Evolutionary conservation across 2,329 filamentous ascomycete genomes (phyloP).

Genomic region (Geoglossum cookeanum): DNA sequence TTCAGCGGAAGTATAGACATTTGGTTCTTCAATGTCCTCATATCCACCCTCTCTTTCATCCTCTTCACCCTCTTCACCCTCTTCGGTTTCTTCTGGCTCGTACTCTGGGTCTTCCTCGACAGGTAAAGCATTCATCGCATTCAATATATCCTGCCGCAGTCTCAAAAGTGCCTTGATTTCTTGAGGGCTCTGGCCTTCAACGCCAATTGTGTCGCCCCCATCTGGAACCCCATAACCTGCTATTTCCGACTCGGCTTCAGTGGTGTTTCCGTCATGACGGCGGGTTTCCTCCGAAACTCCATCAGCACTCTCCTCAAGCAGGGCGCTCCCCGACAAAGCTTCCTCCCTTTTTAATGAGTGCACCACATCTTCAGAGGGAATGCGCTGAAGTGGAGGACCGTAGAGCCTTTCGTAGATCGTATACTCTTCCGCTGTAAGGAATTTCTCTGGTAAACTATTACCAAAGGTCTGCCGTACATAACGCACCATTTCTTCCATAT

Average conservation of each 20-base stretch:
- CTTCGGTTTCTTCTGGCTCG: slow-evolving; percentile 7
- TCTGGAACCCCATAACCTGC: neutral
- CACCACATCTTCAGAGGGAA: slow-evolving; percentile 35
- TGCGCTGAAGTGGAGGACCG: slow-evolving; percentile 50
- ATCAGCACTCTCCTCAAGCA: slow-evolving; percentile 36
- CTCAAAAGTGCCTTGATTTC: slow-evolving; percentile 16
- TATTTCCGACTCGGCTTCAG: too few relatives aligned
- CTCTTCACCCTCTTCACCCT: slow-evolving; percentile 17
- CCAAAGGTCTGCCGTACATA: slow-evolving; percentile 57
- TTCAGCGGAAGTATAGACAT: slow-evolving; percentile 12
- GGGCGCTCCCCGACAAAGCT: slow-evolving; percentile 27
- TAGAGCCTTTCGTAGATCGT: slow-evolving; percentile 63
- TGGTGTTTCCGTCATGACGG: neutral
- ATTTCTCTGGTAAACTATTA: slow-evolving; percentile 52
- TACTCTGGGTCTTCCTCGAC: neutral
- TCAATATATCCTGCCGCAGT: slow-evolving; percentile 16
- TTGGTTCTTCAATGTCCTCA: slow-evolving; percentile 16
- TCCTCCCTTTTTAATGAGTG: slow-evolving; percentile 19
- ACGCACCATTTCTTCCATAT: slow-evolving; percentile 46
- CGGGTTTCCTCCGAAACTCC: slow-evolving; percentile 42
- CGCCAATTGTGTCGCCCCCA: slow-evolving; percentile 7
- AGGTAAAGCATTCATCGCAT: neutral
- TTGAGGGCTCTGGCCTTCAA: slow-evolving; percentile 14
- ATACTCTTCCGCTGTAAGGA: slow-evolving; percentile 52
- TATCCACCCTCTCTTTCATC: slow-evolving; percentile 18